A percentile compares a stretch with the other conserved stretches of the same genome.
phyloP scores from a whole-genome alignment of 2,329 filamentous ascomycete genomes.

The Fusarium austroafricanum region DNA sequence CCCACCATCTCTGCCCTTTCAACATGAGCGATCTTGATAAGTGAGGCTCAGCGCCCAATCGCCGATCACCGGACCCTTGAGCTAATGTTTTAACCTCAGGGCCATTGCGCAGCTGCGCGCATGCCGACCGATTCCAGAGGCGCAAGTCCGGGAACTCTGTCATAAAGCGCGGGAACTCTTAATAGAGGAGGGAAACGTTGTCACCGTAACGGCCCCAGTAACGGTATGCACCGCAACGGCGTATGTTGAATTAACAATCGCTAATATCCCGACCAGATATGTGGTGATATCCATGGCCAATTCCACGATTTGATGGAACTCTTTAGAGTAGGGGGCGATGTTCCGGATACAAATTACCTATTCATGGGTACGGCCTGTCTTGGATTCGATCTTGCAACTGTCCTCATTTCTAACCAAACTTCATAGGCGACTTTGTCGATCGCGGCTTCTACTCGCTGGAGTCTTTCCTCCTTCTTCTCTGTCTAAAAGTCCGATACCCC shows the following conservation, averaged over 20 bases:
- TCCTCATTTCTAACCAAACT: slow-evolving; percentile 18
- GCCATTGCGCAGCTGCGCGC: slow-evolving; percentile 95
- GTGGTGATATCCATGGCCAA: slow-evolving; percentile 95
- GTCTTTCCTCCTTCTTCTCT: slow-evolving; percentile 93
- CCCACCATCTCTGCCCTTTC: slow-evolving; percentile 20
- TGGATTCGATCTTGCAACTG: not conserved
- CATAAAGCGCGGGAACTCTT: slow-evolving; percentile 96
- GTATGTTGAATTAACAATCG: slow-evolving; percentile 2
- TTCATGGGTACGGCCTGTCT: slow-evolving; percentile 80
- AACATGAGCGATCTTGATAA: slow-evolving; percentile 94
- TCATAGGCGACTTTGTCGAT: slow-evolving; percentile 91
- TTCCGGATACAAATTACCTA: slow-evolving; percentile 94
- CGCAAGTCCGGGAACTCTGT: slow-evolving; percentile 94
- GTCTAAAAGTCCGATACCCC: slow-evolving; percentile 96
- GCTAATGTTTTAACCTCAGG: slow-evolving; percentile 59
- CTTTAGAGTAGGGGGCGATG: slow-evolving; percentile 91
- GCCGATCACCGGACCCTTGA: slow-evolving; percentile 9
- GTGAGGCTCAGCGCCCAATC: slow-evolving; percentile 60
- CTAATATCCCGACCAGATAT: slow-evolving; percentile 71
- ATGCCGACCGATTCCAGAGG: slow-evolving; percentile 95
- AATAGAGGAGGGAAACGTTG: slow-evolving; percentile 97
- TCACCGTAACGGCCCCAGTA: slow-evolving; percentile 92
- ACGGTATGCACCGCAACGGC: slow-evolving; percentile 69
- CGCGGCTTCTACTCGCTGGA: slow-evolving; percentile 98
- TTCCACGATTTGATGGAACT: slow-evolving; percentile 98